These are phyloP conservation scores for Macrophomina tecta DNA, from an alignment of 2,329 filamentous ascomycete genomes.

Conservation along the genomic window DNA sequence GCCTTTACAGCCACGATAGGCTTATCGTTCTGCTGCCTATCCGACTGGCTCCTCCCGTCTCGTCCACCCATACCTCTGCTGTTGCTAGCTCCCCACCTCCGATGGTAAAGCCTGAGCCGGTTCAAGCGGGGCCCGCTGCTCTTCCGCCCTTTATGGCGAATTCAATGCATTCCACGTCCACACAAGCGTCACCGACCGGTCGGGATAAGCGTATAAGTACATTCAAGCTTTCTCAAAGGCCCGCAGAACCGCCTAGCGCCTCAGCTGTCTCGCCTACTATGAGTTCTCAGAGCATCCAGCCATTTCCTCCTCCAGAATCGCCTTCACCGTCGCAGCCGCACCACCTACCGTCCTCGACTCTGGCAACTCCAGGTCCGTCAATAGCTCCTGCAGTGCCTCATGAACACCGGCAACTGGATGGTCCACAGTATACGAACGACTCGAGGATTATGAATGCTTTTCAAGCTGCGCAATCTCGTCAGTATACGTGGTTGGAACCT, in stretches of 20 bases:
- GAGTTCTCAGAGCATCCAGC: neutral
- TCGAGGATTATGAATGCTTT: conserved; percentile 28
- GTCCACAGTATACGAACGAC: conserved; percentile 29
- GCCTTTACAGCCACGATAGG: neutral
- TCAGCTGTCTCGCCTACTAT: neutral
- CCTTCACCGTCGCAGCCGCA: neutral
- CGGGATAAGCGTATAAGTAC: neutral
- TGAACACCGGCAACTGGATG: neutral
- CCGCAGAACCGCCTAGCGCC: neutral
- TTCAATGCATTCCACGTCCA: neutral
- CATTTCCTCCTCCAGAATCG: neutral
- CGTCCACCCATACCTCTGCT: neutral
- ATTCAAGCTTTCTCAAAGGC: neutral
- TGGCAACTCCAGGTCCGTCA: neutral
- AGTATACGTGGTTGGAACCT: neutral
- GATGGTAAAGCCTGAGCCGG: neutral
- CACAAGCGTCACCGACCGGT: neutral
- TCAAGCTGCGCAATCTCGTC: conserved; percentile 8
- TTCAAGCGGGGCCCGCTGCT: neutral
- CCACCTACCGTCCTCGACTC: neutral
- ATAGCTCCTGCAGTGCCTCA: neutral
- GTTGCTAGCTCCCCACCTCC: neutral
- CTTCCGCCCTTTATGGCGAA: neutral
- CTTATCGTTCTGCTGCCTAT: conserved; percentile 3
- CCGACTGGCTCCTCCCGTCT: neutral